Percentiles rank a stretch among this genome's conserved stretches.
Evolutionary conservation across 1,284 basidiomycete species (phyloP).

Genomic region (Gomphus sp.): DNA sequence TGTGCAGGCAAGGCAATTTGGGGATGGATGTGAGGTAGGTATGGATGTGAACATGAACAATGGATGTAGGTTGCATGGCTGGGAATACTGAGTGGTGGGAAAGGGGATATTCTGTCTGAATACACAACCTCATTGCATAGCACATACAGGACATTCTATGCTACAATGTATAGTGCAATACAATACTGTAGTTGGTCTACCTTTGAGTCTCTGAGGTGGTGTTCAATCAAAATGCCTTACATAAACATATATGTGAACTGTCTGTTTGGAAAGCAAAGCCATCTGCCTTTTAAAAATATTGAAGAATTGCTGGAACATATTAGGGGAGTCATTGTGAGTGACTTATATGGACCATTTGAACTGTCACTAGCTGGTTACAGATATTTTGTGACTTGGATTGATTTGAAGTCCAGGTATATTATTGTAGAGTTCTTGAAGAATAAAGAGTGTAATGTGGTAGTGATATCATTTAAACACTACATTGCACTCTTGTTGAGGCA

Average conservation of each 20-base stretch:
- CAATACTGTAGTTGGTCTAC: neutral
- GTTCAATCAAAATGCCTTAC: no score
- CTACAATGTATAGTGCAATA: neutral
- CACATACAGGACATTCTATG: neutral
- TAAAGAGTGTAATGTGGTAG: neutral
- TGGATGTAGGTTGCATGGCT: no score
- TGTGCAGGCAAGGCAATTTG: no score
- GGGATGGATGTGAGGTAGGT: no score
- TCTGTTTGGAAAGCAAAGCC: neutral
- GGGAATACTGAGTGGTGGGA: no score
- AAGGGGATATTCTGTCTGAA: no score
- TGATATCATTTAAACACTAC: neutral
- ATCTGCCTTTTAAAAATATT: neutral
- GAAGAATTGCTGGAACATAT: neutral
- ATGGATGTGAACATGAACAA: no score
- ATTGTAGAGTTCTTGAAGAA: neutral
- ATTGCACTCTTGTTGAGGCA: neutral
- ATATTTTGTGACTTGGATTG: no score
- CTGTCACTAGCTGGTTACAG: neutral
- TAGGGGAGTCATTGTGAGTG: neutral
- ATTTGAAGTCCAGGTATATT: neutral
- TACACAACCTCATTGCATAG: no score
- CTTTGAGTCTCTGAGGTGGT: no score
- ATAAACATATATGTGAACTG: neutral
- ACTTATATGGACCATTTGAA: neutral